Evolutionary conservation across 305 asterid genomes (phyloP).

Genomic region (Rubia tinctorum): DNA sequence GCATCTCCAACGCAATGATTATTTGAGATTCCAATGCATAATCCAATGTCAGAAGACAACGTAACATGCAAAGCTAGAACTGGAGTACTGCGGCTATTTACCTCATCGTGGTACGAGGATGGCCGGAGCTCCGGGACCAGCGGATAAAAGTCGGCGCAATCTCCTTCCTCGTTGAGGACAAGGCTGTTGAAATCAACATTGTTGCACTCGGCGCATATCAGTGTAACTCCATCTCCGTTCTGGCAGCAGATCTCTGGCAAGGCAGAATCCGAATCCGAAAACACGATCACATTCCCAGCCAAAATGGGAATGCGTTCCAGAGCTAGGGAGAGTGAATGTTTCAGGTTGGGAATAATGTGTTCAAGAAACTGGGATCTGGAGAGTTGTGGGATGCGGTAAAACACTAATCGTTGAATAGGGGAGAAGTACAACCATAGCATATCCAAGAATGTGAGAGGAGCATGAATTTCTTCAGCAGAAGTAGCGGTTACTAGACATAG

Average conservation of each 20-base stretch:
- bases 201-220: neutral
- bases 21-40: constrained; percentile 11
- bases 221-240: neutral
- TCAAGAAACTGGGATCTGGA: constrained; percentile 3
- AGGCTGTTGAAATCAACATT: neutral
- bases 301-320: neutral
- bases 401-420: neutral
- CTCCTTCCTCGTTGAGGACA: neutral
- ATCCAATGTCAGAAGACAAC: neutral
- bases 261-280: neutral
- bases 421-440: neutral
- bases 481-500: neutral
- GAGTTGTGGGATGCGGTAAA: neutral
- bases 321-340: neutral
- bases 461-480: neutral
- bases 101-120: neutral
- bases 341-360: neutral
- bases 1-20: constrained; percentile 18
- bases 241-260: constrained; percentile 11
- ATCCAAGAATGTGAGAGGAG: constrained; percentile 2
- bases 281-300: neutral
- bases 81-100: neutral
- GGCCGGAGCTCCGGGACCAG: constrained; percentile 2
- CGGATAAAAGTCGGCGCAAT: constrained; percentile 6
- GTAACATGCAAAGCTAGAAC: constrained; percentile 12